Evolutionary conservation across 176 grass and related monocot species (phyloP).

Genomic region (Secale cereale): DNA sequence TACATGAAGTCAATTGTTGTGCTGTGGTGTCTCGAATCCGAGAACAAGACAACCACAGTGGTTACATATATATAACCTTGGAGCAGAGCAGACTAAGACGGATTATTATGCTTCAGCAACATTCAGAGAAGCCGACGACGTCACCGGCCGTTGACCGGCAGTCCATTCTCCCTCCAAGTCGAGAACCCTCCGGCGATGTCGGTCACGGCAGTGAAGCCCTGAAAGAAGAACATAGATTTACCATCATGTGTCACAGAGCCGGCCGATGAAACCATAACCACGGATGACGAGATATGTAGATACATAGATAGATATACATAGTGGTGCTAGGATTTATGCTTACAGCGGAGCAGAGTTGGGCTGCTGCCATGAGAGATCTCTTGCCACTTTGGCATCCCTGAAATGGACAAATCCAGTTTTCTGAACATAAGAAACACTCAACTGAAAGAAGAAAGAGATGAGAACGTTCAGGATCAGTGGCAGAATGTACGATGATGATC

Average conservation of each 20-base stretch:
- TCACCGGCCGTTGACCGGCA: slow-evolving; percentile 40
- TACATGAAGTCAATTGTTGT: background rate
- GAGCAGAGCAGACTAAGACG: background rate
- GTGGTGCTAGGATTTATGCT: background rate
- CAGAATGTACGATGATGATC: slow-evolving; percentile 51
- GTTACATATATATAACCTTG: background rate
- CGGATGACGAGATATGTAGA: background rate
- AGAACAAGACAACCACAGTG: background rate
- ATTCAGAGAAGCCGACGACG: background rate
- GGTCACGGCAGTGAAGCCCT: slow-evolving; percentile 66
- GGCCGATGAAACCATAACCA: background rate
- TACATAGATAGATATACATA: background rate
- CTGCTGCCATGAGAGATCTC: slow-evolving; percentile 75
- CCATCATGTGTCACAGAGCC: background rate
- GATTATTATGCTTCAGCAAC: background rate
- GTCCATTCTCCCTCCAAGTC: slow-evolving; percentile 55
- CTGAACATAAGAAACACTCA: background rate
- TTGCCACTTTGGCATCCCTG: slow-evolving; percentile 87
- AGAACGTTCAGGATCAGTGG: background rate
- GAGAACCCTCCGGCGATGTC: slow-evolving; percentile 74
- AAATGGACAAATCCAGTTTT: background rate
- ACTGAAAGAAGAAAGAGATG: background rate
- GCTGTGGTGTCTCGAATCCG: background rate
- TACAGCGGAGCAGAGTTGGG: slow-evolving; percentile 70
- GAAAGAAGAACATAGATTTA: background rate